Evolutionary conservation across 2,329 filamentous ascomycete genomes (phyloP).

Genomic region (Aspergillus luchuensis): DNA sequence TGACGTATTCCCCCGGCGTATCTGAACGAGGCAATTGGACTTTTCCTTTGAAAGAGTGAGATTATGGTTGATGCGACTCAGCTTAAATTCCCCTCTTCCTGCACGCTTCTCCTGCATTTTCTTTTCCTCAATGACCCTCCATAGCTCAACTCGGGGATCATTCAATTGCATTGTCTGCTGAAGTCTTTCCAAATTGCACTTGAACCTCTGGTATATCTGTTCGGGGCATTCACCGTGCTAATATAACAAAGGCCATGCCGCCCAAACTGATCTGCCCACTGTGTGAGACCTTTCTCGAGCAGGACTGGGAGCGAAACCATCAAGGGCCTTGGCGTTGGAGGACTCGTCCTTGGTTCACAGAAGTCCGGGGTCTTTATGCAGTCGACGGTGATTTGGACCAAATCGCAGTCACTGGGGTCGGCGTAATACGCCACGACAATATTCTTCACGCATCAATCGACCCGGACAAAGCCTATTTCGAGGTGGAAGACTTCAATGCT

Average conservation of each 20-base stretch:
- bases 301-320: not conserved
- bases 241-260: not conserved
- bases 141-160: no score
- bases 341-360: slow-evolving; percentile 15
- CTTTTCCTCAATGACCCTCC: no score
- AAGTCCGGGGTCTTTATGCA: slow-evolving; percentile 14
- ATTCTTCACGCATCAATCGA: slow-evolving; percentile 3
- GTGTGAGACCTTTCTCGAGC: slow-evolving; percentile 14
- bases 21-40: no score
- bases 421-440: not conserved
- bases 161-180: no score
- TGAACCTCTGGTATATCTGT: no score
- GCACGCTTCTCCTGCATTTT: no score
- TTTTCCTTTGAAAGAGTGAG: no score
- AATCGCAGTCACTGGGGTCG: slow-evolving; percentile 9
- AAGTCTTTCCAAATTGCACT: not conserved
- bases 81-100: no score
- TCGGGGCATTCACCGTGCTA: no score
- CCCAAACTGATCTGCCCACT: slow-evolving; percentile 16
- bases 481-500: not conserved
- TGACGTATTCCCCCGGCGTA: no score
- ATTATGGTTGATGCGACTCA: no score
- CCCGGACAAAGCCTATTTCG: slow-evolving; percentile 2
- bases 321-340: not conserved
- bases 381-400: not conserved